Conservation (phyloP, 1,284 basidiomycete genomes). For the Leccinum griseonigrum region DNA sequence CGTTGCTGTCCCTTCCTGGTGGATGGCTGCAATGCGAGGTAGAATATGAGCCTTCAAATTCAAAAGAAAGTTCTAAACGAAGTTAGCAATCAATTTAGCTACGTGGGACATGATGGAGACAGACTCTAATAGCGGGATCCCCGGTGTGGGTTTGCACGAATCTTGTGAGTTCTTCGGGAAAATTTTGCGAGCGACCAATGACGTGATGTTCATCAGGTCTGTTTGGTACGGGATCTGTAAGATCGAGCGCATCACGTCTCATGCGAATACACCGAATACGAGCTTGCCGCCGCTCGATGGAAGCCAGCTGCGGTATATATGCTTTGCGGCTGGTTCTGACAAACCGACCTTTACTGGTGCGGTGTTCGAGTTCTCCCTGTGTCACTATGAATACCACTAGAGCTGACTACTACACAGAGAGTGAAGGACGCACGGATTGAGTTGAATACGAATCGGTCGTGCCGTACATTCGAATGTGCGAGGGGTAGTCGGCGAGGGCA, state of each 20-base stretch:
- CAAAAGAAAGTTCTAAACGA: neutral
- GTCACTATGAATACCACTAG: too few relatives aligned
- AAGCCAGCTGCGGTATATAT: too few relatives aligned
- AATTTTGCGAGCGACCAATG: constrained; percentile 15
- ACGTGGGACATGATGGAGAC: too few relatives aligned
- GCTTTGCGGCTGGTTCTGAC: too few relatives aligned
- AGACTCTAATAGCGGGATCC: neutral
- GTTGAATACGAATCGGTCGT: neutral
- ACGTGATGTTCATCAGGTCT: constrained; percentile 9
- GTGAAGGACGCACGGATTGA: too few relatives aligned
- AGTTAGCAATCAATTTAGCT: neutral
- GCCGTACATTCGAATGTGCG: neutral
- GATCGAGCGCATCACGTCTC: too few relatives aligned
- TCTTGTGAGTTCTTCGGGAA: constrained; percentile 11
- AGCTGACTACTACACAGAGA: too few relatives aligned
- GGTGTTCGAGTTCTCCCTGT: too few relatives aligned
- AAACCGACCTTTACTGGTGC: too few relatives aligned
- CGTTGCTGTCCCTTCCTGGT: neutral
- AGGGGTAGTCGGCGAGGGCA: neutral
- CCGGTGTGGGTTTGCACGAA: constrained; percentile 6
- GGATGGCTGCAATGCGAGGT: neutral
- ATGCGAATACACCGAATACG: too few relatives aligned
- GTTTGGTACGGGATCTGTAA: neutral
- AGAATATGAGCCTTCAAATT: neutral
- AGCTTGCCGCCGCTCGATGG: too few relatives aligned